These are phyloP conservation scores for Pterocarpus santalinus DNA, from an alignment of 306 rosid species.

Conservation along the genomic window DNA sequence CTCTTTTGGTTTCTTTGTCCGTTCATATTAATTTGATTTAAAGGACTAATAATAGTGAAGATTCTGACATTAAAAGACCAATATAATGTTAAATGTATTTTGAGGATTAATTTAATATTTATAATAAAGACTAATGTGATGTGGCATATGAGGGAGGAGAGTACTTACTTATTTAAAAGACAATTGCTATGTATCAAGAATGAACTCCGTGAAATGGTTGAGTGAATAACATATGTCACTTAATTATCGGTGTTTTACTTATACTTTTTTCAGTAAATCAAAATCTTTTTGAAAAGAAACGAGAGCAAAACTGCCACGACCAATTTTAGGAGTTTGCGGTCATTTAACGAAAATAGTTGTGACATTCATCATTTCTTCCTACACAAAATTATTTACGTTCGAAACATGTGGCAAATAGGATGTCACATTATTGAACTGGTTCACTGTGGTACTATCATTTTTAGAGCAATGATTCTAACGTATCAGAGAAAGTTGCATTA, in stretches of 20 bases:
- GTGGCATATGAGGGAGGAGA: no score
- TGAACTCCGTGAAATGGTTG: not conserved
- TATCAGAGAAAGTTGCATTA: not conserved
- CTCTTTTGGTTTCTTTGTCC: not conserved
- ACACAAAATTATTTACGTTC: not conserved
- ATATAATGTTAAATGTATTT: no score
- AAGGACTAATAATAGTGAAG: no score
- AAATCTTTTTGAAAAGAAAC: not conserved
- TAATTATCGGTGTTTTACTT: not conserved
- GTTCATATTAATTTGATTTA: no score
- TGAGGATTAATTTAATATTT: no score
- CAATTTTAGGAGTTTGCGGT: not conserved
- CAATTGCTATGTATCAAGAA: no score
- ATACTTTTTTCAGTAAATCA: not conserved
- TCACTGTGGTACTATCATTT: not conserved
- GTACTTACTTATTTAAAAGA: no score
- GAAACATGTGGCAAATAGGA: not conserved
- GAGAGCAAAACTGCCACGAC: not conserved
- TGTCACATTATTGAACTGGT: constrained; percentile 3
- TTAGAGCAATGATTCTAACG: constrained; percentile 9
- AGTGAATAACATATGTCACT: not conserved
- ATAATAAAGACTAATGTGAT: no score
- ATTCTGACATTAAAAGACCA: no score
- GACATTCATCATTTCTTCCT: not conserved
- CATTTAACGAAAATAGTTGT: constrained; percentile 1